Conservation (phyloP, 345 rosid species). For the Salix dunnii region DNA sequence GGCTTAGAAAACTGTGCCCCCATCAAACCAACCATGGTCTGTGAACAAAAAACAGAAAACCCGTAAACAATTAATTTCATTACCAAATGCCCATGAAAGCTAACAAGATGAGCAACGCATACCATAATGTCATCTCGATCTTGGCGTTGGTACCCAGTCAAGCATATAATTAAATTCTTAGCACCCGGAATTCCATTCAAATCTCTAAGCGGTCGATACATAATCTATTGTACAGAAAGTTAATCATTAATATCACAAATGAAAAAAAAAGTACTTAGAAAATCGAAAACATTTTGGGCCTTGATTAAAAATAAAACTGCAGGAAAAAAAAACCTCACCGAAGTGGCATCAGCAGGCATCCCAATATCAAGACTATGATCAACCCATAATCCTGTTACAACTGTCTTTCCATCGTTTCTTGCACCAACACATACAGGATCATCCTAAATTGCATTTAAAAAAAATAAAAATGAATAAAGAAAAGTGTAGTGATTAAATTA, state of each 20-base stretch:
- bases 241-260: neutral
- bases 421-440: constrained; percentile 76
- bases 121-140: constrained; percentile 97
- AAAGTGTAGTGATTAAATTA: neutral
- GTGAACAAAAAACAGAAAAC: constrained; percentile 15
- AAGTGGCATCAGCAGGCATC: constrained; percentile 57
- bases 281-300: neutral
- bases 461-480: neutral
- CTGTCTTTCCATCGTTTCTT: constrained; percentile 62
- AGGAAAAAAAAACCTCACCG: constrained; percentile 44
- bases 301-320: neutral
- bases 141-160: constrained; percentile 89
- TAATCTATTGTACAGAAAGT: constrained; percentile 42
- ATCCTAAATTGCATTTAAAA: constrained; percentile 40
- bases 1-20: constrained; percentile 93
- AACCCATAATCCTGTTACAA: constrained; percentile 81
- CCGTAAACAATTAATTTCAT: neutral
- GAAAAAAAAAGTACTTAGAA: neutral
- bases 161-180: constrained; percentile 53
- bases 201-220: constrained; percentile 72
- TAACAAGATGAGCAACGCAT: constrained; percentile 4
- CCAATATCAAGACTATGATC: constrained; percentile 74
- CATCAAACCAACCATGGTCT: constrained; percentile 93
- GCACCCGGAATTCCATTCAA: constrained; percentile 85
- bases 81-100: neutral